phyloP scores from a whole-genome alignment of 2,329 filamentous ascomycete species.

The Leptodontidium sp. region DNA sequence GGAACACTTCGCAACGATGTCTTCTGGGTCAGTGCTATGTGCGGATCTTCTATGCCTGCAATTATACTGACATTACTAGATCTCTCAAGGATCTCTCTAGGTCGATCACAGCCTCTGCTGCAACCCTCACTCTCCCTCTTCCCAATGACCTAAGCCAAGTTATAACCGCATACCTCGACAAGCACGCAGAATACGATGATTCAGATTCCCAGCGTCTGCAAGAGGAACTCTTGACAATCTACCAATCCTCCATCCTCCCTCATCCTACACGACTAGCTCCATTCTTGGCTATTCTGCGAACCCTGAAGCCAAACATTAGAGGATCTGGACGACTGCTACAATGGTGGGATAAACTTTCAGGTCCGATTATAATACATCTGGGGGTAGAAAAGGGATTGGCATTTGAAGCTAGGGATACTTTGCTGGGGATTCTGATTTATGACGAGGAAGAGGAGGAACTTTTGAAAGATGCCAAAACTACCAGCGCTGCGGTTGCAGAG shows the following conservation, averaged over 20 bases:
- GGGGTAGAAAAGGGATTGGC: constrained; percentile 70
- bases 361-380: constrained; percentile 63
- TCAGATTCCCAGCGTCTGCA: constrained; percentile 74
- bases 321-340: constrained; percentile 68
- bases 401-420: constrained; percentile 68
- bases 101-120: constrained; percentile 60
- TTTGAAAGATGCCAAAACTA: constrained; percentile 53
- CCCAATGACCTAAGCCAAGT: constrained; percentile 69
- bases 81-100: constrained; percentile 65
- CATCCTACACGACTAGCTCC: constrained; percentile 64
- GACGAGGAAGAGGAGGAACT: constrained; percentile 64
- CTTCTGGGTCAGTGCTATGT: constrained; percentile 34
- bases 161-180: constrained; percentile 73
- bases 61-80: constrained; percentile 30
- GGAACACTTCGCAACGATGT: constrained; percentile 30
- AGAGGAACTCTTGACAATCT: constrained; percentile 74
- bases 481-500: constrained; percentile 61
- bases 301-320: constrained; percentile 69
- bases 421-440: constrained; percentile 70
- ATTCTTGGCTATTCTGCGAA: constrained; percentile 74
- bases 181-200: constrained; percentile 73
- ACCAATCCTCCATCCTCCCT: constrained; percentile 68
- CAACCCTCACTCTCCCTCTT: constrained; percentile 64
- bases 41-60: not conserved
- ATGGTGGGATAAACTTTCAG: constrained; percentile 75